Evolutionary conservation across 441 rosid species (phyloP).

Genomic region (Adansonia madagascariensis): DNA sequence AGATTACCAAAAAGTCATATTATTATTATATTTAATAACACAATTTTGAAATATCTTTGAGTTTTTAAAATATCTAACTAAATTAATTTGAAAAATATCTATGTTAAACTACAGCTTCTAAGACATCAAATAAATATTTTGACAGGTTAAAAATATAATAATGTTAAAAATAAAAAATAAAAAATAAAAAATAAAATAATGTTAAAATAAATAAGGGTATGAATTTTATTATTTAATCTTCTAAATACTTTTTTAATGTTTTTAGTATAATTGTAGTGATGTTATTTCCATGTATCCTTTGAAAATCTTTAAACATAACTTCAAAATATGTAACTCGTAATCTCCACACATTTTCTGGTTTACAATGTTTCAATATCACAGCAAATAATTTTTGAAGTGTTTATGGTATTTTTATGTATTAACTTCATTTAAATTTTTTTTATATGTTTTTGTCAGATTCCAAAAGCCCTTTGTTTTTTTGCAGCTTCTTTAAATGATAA

Average conservation of each 20-base stretch:
- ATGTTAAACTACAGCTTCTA: too few relatives aligned
- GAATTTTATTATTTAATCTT: neutral
- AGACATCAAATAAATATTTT: neutral
- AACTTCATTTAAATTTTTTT: neutral
- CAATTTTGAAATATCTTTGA: too few relatives aligned
- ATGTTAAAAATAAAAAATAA: too few relatives aligned
- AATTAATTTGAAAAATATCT: too few relatives aligned
- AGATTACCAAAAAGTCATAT: neutral
- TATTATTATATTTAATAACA: neutral
- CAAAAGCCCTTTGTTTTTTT: neutral
- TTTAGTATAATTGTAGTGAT: neutral
- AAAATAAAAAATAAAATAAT: neutral
- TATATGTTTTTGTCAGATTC: neutral
- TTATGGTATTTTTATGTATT: neutral
- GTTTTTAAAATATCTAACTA: too few relatives aligned
- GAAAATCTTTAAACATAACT: neutral
- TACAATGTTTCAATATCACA: neutral
- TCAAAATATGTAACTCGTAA: neutral
- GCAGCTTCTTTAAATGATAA: neutral
- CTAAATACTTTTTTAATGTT: constrained; percentile 1
- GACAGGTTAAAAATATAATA: neutral
- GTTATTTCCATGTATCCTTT: neutral
- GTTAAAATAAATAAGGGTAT: neutral
- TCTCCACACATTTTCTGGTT: neutral
- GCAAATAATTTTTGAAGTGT: neutral